Base-by-base conservation (phyloP, 2,329 filamentous ascomycete species). In the Cladosporium sp. region DNA sequence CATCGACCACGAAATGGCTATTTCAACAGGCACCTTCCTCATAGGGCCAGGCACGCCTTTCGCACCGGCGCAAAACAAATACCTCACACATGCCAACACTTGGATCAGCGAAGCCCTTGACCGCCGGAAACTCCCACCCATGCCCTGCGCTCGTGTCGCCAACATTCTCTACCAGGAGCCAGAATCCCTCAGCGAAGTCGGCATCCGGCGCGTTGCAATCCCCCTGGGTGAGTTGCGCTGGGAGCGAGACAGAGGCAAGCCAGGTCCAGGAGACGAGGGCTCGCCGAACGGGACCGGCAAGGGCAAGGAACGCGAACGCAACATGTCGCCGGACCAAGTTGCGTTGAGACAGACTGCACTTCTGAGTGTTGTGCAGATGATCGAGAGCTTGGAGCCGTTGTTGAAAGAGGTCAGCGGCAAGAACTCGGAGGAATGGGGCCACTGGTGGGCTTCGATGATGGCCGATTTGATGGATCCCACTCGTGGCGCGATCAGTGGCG, bases 351-450 rank as follows among this genome's bases (percentile, higher is more conserved):
- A 88, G 72, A 94, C 92, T 12, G 92, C 93, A n/a, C 84, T 97
- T 65, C 80, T 91, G 74, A 92, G 90, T 2, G 88, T 93, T 6
- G 87, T 96, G 62, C 90, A 93, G 75, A 86, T 92, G 84, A 92
- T 96, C 64, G 92, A 95, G 76, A 90, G 90, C 69, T 81, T 97
- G 73, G 93, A 97, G 78, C 92, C 92, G 5, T 80, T 95, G 66
- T 81, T 97, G 71, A 87, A 91, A 72, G 91, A 96, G 73, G 87
- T 88, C 55, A 96, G 91, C 74, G 91, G 90, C 15, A 96, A 96
- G 82, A 92, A 90, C 73, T 88, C 91, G 74, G 92, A 96, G 71
- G 93, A 97, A 80, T 97, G 93, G 93, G 91, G 96, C 77, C 84
- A 88, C 51, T 97, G 93, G 93, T 88, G 91, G 80, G 88, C 89